These are phyloP conservation scores for Melaleuca quinquenervia DNA, from an alignment of 345 rosid genomes.

Conservation along the genomic window DNA sequence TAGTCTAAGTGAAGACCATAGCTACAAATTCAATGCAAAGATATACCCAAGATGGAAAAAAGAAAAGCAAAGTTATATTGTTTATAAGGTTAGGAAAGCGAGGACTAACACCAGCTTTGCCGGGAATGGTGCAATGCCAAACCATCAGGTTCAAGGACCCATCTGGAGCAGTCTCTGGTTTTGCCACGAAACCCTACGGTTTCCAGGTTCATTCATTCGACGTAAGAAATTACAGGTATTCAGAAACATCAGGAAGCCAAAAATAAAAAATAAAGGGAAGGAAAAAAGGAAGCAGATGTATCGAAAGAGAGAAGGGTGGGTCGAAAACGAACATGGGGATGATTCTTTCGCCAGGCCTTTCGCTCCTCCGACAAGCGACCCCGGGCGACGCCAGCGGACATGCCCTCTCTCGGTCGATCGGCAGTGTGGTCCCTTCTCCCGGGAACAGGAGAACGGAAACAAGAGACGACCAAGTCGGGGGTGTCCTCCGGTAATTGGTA, in stretches of 20 bases:
- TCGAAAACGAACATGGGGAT: conserved; percentile 70
- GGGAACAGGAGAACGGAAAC: not conserved
- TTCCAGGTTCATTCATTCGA: not conserved
- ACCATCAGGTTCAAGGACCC: conserved; percentile 87
- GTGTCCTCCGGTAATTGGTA: not conserved
- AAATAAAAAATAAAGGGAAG: not conserved
- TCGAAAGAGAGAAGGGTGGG: not conserved
- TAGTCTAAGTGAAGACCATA: not conserved
- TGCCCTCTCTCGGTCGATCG: conserved; percentile 7
- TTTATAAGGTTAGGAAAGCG: not conserved
- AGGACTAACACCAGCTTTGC: conserved; percentile 77
- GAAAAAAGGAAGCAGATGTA: not conserved
- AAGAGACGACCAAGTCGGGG: not conserved
- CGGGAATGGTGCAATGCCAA: conserved; percentile 95
- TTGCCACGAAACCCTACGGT: conserved; percentile 83
- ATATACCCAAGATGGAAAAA: not conserved
- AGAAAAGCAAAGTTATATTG: not conserved
- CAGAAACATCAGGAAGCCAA: not conserved
- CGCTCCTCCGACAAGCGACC: conserved; percentile 93
- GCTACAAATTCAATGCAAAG: not conserved
- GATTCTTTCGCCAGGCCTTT: conserved; percentile 94
- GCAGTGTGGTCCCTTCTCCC: not conserved
- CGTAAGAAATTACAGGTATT: not conserved
- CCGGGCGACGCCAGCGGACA: conserved; percentile 84
- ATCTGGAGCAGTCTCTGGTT: conserved; percentile 67